These are phyloP conservation scores for Bauhinia variegata DNA, from an alignment of 306 rosid genomes.

Conservation along the genomic window DNA sequence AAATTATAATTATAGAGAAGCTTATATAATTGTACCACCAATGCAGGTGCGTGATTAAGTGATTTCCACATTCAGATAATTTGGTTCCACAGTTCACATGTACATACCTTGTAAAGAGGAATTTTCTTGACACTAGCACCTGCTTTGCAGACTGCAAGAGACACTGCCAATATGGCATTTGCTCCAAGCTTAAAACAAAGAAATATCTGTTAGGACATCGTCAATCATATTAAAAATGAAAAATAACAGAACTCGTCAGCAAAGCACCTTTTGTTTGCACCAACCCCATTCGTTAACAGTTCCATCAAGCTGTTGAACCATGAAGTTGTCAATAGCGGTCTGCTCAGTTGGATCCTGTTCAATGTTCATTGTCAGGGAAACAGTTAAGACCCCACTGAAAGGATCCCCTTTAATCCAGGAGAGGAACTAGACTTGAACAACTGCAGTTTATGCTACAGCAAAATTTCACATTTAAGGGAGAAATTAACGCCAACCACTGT, in stretches of 20 bases:
- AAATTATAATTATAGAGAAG: background rate
- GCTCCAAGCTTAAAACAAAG: slow-evolving; percentile 82
- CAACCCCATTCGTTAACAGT: slow-evolving; percentile 99
- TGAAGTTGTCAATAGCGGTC: slow-evolving; percentile 72
- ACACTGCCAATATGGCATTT: slow-evolving; percentile 91
- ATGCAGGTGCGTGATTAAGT: background rate
- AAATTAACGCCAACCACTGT: background rate
- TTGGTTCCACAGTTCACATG: background rate
- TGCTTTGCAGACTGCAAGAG: slow-evolving; percentile 95
- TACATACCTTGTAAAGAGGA: slow-evolving; percentile 86
- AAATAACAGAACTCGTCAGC: background rate
- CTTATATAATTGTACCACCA: background rate
- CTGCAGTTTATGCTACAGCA: background rate
- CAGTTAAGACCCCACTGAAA: background rate
- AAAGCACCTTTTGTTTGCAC: slow-evolving; percentile 93
- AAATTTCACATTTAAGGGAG: background rate
- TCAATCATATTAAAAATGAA: background rate
- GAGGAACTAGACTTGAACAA: background rate
- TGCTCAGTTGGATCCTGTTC: slow-evolving; percentile 91
- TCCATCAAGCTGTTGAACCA: slow-evolving; percentile 97
- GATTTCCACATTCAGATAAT: background rate
- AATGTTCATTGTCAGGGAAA: slow-evolving; percentile 38
- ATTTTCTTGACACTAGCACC: slow-evolving; percentile 79
- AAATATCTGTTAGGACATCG: slow-evolving; percentile 6
- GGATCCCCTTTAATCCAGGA: background rate